Evolutionary conservation across 257 asterid genomes (phyloP).

Genomic region (Leonotis leonurus): DNA sequence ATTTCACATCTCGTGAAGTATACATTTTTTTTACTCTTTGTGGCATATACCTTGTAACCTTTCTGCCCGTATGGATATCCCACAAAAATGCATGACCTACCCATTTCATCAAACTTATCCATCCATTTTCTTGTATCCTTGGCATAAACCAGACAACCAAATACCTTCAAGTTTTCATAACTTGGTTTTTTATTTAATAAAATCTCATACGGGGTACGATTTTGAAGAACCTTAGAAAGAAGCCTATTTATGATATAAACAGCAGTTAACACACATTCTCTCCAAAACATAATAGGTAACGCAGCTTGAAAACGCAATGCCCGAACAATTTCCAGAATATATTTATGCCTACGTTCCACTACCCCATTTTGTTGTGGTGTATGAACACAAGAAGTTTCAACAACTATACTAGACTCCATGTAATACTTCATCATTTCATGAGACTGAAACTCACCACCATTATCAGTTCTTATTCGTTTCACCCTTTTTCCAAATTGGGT

Average conservation of each 20-base stretch:
- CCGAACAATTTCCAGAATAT: no score
- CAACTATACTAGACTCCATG: no score
- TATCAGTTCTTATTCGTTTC: no score
- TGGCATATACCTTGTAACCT: not conserved
- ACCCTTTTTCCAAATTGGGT: no score
- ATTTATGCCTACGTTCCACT: no score
- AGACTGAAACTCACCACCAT: no score
- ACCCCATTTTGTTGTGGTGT: no score
- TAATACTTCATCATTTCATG: no score
- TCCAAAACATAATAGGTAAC: not conserved
- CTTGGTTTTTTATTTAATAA: not conserved
- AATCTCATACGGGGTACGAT: not conserved
- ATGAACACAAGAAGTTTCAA: no score
- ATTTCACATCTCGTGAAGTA: not conserved
- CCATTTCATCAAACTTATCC: not conserved
- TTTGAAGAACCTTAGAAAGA: not conserved
- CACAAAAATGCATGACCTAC: not conserved
- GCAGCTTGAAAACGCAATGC: not conserved
- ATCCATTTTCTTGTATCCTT: no score
- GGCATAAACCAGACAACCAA: no score
- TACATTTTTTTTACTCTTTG: not conserved
- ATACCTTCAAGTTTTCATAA: not conserved
- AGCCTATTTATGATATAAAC: no score
- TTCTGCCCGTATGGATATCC: not conserved
- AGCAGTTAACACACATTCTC: not conserved